Evolutionary conservation across 2,329 filamentous ascomycete genomes (phyloP).

Genomic region (Calonectria fujianensis): DNA sequence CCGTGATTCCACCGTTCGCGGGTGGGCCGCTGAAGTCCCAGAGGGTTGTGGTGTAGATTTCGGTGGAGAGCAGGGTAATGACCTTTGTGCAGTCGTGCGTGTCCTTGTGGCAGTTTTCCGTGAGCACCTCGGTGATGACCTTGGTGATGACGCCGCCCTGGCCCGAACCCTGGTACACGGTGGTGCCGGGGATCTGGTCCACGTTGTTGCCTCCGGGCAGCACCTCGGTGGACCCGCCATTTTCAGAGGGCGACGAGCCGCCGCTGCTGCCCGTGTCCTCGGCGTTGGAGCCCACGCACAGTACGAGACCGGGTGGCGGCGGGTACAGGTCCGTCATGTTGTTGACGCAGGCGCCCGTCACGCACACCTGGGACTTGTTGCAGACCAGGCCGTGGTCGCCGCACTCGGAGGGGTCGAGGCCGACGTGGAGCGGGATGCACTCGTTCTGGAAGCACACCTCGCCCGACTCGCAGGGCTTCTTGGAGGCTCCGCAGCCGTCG

Average conservation of each 20-base stretch:
- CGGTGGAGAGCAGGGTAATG: constrained; percentile 20
- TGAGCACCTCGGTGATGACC: constrained; percentile 20
- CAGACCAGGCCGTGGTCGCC: constrained; percentile 34
- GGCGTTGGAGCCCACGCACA: constrained; percentile 7
- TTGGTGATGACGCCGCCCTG: constrained; percentile 9
- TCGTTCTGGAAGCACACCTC: constrained; percentile 34
- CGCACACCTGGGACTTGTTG: constrained; percentile 38
- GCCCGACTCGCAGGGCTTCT: constrained; percentile 37
- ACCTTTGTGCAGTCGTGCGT: constrained; percentile 6
- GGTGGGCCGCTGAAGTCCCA: background rate
- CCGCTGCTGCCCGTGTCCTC: constrained; percentile 7
- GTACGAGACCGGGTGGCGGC: constrained; percentile 32
- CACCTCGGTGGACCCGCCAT: constrained; percentile 23
- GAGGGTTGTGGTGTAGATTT: constrained; percentile 23
- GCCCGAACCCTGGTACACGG: background rate
- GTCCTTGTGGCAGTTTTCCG: constrained; percentile 14
- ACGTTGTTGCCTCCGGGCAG: background rate
- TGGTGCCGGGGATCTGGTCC: background rate
- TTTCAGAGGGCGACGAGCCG: constrained; percentile 26
- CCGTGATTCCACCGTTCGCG: background rate
- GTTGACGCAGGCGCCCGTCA: constrained; percentile 36
- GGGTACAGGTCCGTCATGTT: constrained; percentile 26
- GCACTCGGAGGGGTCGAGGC: constrained; percentile 34
- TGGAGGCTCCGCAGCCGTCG: constrained; percentile 32
- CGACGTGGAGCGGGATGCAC: constrained; percentile 39